phyloP scores from a whole-genome alignment of 257 asterid species.

The Nemophila menziesii region DNA sequence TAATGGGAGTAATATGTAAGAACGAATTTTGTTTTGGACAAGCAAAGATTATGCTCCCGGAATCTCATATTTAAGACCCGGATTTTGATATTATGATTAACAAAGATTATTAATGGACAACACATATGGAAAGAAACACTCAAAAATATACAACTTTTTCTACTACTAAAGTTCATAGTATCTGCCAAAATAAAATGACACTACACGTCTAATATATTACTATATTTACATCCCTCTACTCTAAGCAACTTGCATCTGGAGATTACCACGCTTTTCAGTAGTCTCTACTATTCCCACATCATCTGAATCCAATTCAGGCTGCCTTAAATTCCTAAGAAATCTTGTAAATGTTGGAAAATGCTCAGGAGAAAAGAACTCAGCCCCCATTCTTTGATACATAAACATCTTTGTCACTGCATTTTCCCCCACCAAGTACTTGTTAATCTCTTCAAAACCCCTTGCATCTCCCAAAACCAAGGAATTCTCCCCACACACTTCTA shows the following conservation, averaged over 20 bases:
- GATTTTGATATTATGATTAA: too few species aligned
- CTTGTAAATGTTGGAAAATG: conserved; percentile 51
- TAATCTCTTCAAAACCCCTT: conserved; percentile 42
- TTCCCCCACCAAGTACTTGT: conserved; percentile 29
- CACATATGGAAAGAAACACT: too few species aligned
- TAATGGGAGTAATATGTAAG: too few species aligned
- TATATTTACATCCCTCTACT: conserved; percentile 7
- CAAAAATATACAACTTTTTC: too few species aligned
- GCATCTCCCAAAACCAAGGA: conserved; percentile 21
- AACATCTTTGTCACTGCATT: conserved; percentile 33
- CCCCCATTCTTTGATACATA: conserved; percentile 86
- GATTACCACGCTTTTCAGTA: conserved; percentile 17
- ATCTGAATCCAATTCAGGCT: conserved; percentile 25
- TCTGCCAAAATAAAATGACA: too few species aligned
- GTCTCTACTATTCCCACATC: conserved; percentile 29
- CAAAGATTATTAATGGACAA: too few species aligned
- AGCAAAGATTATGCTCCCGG: too few species aligned
- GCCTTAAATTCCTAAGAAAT: conserved; percentile 36
- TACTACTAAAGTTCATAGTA: too few species aligned
- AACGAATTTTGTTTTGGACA: too few species aligned
- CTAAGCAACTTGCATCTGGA: conserved; percentile 52
- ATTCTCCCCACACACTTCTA: conserved; percentile 44
- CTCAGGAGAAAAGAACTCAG: conserved; percentile 72
- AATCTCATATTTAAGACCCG: too few species aligned
- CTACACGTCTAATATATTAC: too few species aligned